Evolutionary conservation across 1,139 yeast genomes (phyloP), one percentile per base, ranked within the genome.

Genomic region (Yamadazyma trypodendri): DNA sequence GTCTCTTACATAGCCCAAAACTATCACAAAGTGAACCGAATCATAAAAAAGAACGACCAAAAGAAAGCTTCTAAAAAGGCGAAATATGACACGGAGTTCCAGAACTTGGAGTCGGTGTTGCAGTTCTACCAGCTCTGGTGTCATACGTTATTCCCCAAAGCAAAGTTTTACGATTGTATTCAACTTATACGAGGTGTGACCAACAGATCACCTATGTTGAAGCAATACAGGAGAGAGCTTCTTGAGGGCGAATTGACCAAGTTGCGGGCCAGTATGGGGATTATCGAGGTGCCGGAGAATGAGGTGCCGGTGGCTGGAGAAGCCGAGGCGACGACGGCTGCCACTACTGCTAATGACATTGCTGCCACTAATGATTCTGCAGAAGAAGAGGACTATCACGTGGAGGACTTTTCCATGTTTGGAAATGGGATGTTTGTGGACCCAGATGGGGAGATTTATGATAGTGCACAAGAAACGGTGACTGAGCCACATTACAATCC

Each of bases 61-160:
- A 46, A 41, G n/a, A 15, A 20, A 16, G 31, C 37, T 31, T 14
- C 38, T 24, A 39, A 45, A 21, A 56, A 57, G 38, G 50, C 51
- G 15, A 67, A 60, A 39, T 54, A 59, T 24, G 68, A 67, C 10
- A 65, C 64, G 28, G 79, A 75, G 41, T 65, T 61, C 29, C 61
- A 66, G 7, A 73, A 69, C 40, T 55, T 72, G 31, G 58, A 66
- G 6, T 56, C 65, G 11, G 64, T 87, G 2, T 61, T 86, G 20
- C 79, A 76, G 43, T 79, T 77, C 50, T 87, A 86, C 59, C 95
- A 86, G 58, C 58, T 87, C 23, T 87, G 96, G 96, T 89, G 90
- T 20, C 95, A 87, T 56, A 76, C 80, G 4, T 55, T 87, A 36
- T 87, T 76, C 50, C 95, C 96, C 9, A 81, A 81, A 57, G 89